phyloP scores from a whole-genome alignment of 1,284 basidiomycete species.

The Apiotrichum mycotoxinovorans region DNA sequence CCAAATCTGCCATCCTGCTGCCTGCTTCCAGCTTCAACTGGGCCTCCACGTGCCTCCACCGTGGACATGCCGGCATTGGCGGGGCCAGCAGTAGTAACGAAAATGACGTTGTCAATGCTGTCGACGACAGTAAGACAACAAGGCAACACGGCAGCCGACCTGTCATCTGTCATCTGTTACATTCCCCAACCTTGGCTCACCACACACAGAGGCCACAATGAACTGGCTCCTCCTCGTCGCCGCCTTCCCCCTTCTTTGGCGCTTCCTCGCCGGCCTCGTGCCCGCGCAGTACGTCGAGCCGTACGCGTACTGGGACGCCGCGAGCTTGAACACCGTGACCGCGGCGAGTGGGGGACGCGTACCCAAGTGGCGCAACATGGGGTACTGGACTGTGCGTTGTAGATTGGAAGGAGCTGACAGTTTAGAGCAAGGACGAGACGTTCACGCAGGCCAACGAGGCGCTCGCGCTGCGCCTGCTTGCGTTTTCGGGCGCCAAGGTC shows the following conservation, averaged over 20 bases:
- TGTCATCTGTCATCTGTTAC: too few species aligned
- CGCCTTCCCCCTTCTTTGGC: slow-evolving; percentile 29
- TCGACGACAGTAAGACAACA: too few species aligned
- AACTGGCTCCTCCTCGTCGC: slow-evolving; percentile 23
- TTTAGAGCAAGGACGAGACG: neutral
- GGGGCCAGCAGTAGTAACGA: too few species aligned
- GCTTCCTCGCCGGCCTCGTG: slow-evolving; percentile 24
- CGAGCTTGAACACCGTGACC: slow-evolving; percentile 24
- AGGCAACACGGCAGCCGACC: too few species aligned
- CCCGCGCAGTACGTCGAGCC: slow-evolving; percentile 32
- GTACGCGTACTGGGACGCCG: slow-evolving; percentile 35
- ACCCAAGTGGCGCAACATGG: slow-evolving; percentile 43
- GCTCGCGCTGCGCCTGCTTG: slow-evolving; percentile 57
- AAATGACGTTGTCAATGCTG: too few species aligned
- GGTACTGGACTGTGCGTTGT: slow-evolving; percentile 39
- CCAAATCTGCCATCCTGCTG: too few species aligned
- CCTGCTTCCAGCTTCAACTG: too few species aligned
- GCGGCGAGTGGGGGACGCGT: slow-evolving; percentile 15
- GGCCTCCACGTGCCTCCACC: too few species aligned
- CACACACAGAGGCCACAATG: slow-evolving; percentile 3
- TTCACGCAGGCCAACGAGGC: slow-evolving; percentile 64
- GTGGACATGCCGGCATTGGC: too few species aligned
- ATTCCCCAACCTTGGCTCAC: too few species aligned
- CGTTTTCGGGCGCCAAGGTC: slow-evolving; percentile 51
- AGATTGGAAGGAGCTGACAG: neutral